Evolutionary conservation across 164 flowering plant genomes (phyloP), one percentile per base, ranked within the genome.

Genomic region (Saururus chinensis): DNA sequence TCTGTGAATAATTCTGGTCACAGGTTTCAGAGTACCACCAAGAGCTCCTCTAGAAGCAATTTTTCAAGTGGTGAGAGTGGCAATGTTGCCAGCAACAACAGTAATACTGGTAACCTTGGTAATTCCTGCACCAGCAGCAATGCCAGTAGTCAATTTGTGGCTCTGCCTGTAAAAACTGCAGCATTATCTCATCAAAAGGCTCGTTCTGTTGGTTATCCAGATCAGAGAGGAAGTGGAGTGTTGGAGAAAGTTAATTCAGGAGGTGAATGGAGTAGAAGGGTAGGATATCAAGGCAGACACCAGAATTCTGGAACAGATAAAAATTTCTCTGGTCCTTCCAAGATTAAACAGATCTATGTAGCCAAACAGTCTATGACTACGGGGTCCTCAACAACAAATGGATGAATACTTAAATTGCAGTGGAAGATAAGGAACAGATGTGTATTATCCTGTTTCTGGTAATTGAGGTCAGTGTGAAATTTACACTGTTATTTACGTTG

Each of bases 281-380:
- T 63, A 69, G 88, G 89, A 19, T 84, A 75, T 70, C 84, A 84
- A 25, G 85, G 83, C 23, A 75, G 86, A 70, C 86, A 76, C 68
- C 95, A 83, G 23, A 73, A 81, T 19, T 23, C 72, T 12, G 82
- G 81, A 54, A 56, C 75, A 20, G 96, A 83, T 6, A 88, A 81
- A 75, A 72, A 62, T 63, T 63, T 63, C 9, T 74, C 72, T 35
- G 75, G 74, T 11, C 19, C 79, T 37, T 52, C 85, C 25, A 93
- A 84, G 74, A 69, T 82, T 72, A 89, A 86, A 75, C 97, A 88
- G 70, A 80, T 93, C 8, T 93, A 93, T 73, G 98, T 93, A 58
- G 88, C 97, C 19, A 93, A 93, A 64, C 86, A 90, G 66, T 52
- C 80, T 40, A 45, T 73, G 0, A 69, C 62, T 59, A 41, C 14